Base-by-base conservation (phyloP, 139 green algal genomes). In the Closterium sp. region DNA sequence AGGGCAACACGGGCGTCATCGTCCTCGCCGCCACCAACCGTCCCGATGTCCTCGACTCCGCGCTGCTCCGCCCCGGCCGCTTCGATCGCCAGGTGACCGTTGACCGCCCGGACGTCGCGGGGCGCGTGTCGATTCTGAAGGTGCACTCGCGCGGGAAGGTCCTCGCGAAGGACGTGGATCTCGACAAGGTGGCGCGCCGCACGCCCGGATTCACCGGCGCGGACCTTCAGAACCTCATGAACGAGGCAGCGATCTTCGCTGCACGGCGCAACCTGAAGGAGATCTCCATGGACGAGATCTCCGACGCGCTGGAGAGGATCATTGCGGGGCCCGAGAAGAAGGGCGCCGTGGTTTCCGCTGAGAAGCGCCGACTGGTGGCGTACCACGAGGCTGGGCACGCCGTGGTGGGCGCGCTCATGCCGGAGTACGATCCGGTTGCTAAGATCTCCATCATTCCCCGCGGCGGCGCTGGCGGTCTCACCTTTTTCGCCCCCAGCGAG, bases 171-270 rank as follows among this genome's bases (percentile, higher is more conserved):
- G 95, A 96, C 88, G 95, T 96, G 73, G 95, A 96, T 88, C 95
- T 96, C 19, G 95, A 96, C 9, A 96, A 96, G 92, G 70, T 96
- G 31, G 95, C 95, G 9, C 89, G 95, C 50, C 94, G 95, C 89
- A 96, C 95, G 24, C 95, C 95, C 21, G 96, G 96, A 30, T 97
- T 97, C 92, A 97, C 96, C 42, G 97, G 98, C 86, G 98, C 98
- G 31, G 98, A 99, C 93, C 96, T 99, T 93, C 97, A 99, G 96
- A 99, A 99, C 96, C 96, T 99, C 70, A 99, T 99, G 97, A 99
- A 99, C 95, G 98, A 99, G 97, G 97, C 98, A 1, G 98, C 98
- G 89, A 99, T 99, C 94, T 93, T 99, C 92, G 98, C 98, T 29
- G 98, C 98, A 0, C 96, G 98, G 85, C 96, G 98, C 89, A 94